A percentile compares a stretch with the other conserved stretches of the same genome.
phyloP scores from a whole-genome alignment of 2,329 filamentous ascomycete genomes.

The Tympanopsis confertula region DNA sequence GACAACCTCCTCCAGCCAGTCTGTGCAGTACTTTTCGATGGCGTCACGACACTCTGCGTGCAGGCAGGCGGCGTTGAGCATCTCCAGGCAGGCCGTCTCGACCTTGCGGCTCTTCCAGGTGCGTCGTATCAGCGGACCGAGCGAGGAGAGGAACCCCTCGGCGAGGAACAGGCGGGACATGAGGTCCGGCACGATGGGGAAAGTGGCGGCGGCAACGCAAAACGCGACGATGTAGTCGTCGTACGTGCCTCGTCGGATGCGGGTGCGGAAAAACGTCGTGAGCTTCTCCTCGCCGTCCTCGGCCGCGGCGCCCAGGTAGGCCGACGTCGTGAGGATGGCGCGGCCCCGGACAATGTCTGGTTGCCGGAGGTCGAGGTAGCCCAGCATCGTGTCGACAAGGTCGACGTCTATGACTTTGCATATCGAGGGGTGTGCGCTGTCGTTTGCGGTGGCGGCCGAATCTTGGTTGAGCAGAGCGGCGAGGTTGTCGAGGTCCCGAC shows the following conservation, averaged over 20 bases:
- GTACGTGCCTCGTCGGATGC: slow-evolving; percentile 63
- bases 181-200: slow-evolving; percentile 70
- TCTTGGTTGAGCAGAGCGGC: slow-evolving; percentile 50
- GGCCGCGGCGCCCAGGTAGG: slow-evolving; percentile 68
- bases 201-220: slow-evolving; percentile 76
- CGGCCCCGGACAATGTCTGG: slow-evolving; percentile 65
- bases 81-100: slow-evolving; percentile 74
- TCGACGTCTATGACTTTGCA: slow-evolving; percentile 59
- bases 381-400: slow-evolving; percentile 74
- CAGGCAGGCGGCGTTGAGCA: slow-evolving; percentile 86
- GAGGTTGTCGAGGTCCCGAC: slow-evolving; percentile 42
- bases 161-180: slow-evolving; percentile 73
- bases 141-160: slow-evolving; percentile 70
- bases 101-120: slow-evolving; percentile 78
- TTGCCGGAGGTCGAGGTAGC: slow-evolving; percentile 75
- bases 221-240: slow-evolving; percentile 87
- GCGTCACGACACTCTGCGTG: slow-evolving; percentile 71
- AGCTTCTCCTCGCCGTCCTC: slow-evolving; percentile 62
- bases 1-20: slow-evolving; percentile 79
- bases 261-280: slow-evolving; percentile 61
- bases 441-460: slow-evolving; percentile 22
- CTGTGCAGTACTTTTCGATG: slow-evolving; percentile 71
- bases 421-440: slow-evolving; percentile 31
- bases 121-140: slow-evolving; percentile 66
- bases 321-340: slow-evolving; percentile 72